phyloP scores from a whole-genome alignment of 768 basidiomycete genomes.

The Suillus subaureus region DNA sequence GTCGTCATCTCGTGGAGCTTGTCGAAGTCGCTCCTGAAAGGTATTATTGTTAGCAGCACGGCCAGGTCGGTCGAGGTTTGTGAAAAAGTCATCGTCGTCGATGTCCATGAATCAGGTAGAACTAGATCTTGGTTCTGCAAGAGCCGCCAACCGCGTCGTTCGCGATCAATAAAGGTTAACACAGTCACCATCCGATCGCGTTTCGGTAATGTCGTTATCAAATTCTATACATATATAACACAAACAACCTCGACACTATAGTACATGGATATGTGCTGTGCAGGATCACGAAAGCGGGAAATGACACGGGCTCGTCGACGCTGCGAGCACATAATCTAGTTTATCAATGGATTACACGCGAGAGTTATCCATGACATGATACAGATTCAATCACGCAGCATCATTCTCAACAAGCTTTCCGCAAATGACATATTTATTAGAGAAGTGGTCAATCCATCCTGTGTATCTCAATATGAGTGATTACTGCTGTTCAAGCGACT shows the following conservation, averaged over 20 bases:
- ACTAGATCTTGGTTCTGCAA: conserved; percentile 1
- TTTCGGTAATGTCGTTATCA: neutral
- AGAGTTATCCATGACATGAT: neutral
- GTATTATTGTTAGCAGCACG: conserved; percentile 9
- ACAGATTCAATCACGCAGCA: conserved; percentile 32
- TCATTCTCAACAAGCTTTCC: conserved; percentile 87
- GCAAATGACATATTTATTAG: conserved; percentile 89
- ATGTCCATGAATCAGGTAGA: conserved; percentile 19
- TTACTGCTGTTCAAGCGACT: conserved; percentile 7
- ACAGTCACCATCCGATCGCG: conserved; percentile 12
- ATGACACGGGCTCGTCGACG: neutral
- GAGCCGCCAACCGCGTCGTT: neutral
- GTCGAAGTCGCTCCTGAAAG: conserved; percentile 41
- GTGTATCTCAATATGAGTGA: neutral
- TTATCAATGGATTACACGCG: neutral
- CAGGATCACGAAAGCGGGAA: neutral
- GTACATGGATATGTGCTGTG: neutral
- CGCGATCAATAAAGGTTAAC: neutral
- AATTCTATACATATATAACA: neutral
- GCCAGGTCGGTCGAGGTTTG: conserved; percentile 21
- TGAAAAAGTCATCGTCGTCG: conserved; percentile 33
- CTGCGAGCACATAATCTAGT: neutral
- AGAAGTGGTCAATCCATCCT: conserved; percentile 96
- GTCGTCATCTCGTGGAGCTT: conserved; percentile 35
- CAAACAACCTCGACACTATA: neutral